These are phyloP conservation scores for Penicillium expansum DNA, from an alignment of 2,329 filamentous ascomycete species.

Conservation along the genomic window DNA sequence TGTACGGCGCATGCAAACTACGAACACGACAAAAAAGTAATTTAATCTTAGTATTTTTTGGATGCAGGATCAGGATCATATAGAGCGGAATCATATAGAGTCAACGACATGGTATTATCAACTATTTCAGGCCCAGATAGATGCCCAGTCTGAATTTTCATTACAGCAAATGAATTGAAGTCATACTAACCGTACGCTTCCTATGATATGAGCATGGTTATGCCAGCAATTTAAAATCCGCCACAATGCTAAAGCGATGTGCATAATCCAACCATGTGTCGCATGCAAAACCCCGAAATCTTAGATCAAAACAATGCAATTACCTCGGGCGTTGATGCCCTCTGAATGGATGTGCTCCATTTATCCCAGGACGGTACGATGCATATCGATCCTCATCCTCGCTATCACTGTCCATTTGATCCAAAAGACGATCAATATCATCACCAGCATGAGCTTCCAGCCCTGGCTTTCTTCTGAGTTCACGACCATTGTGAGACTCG, in stretches of 20 bases:
- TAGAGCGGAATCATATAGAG: conserved; percentile 1
- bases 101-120: conserved; percentile 1
- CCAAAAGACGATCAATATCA: conserved; percentile 42
- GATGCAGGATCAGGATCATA: no score
- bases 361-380: conserved; percentile 13
- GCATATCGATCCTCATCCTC: conserved; percentile 31
- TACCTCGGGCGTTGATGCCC: conserved; percentile 8
- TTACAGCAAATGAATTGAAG: background rate
- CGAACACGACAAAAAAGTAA: background rate
- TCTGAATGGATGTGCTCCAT: conserved; percentile 7
- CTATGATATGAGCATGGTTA: background rate
- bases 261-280: background rate
- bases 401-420: conserved; percentile 42
- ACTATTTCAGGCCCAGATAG: background rate
- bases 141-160: background rate
- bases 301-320: background rate
- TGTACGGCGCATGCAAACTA: background rate
- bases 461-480: conserved; percentile 13
- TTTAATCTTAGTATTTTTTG: background rate
- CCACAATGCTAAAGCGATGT: background rate
- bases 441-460: conserved; percentile 38
- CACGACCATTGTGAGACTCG: conserved; percentile 7
- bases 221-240: background rate
- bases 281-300: background rate
- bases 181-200: background rate